These are phyloP conservation scores for Pyronema omphalodes DNA, from an alignment of 495 filamentous ascomycete genomes.

Conservation along the genomic window DNA sequence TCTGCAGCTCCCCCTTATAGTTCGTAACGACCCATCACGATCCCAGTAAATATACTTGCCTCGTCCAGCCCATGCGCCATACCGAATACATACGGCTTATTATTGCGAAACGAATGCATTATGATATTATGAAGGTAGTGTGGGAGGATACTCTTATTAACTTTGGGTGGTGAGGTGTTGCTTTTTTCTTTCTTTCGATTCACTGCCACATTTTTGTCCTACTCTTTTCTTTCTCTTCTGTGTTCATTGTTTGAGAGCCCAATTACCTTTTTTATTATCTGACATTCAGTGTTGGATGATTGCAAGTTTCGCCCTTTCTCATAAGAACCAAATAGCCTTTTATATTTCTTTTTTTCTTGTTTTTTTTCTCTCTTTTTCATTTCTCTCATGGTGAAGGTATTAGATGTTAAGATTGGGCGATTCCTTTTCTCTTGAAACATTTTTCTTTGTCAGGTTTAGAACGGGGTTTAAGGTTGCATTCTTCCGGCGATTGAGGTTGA, in stretches of 20 bases:
- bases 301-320: too few relatives aligned
- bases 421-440: not conserved
- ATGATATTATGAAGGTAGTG: not conserved
- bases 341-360: not conserved
- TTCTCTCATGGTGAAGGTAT: not conserved
- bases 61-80: not conserved
- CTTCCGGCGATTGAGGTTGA: conserved; percentile 6
- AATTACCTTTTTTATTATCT: not conserved
- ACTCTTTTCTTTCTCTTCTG: conserved; percentile 1
- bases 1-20: conserved; percentile 12
- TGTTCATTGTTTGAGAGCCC: conserved; percentile 3
- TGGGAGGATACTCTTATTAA: not conserved
- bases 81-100: not conserved
- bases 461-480: conserved; percentile 4
- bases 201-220: not conserved
- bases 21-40: conserved; percentile 2
- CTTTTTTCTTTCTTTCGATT: not conserved
- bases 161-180: conserved; percentile 2
- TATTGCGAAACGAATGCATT: not conserved
- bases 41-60: not conserved
- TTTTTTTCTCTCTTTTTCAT: not conserved
- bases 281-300: too few relatives aligned
- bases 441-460: conserved; percentile 6
- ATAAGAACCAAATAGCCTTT: not conserved
- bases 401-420: not conserved